phyloP scores from a whole-genome alignment of 768 basidiomycete genomes.

The Pisolithus tinctorius region DNA sequence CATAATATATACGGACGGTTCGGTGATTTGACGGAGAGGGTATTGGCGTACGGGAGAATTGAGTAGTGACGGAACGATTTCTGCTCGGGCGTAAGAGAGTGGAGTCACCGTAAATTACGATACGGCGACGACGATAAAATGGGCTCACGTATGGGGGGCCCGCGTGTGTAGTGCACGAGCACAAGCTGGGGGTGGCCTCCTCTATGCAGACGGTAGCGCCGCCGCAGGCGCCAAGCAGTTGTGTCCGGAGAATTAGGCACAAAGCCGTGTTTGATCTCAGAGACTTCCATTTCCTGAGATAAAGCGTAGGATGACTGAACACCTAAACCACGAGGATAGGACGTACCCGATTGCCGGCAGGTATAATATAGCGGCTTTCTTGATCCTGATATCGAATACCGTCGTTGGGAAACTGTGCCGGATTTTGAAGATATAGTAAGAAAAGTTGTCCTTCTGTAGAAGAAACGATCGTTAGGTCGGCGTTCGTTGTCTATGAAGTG shows the following conservation, averaged over 20 bases:
- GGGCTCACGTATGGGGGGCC: conserved; percentile 53
- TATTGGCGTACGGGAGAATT: conserved; percentile 63
- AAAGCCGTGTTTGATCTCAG: conserved; percentile 71
- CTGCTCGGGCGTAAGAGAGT: conserved; percentile 30
- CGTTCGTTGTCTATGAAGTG: background rate
- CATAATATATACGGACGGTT: conserved; percentile 61
- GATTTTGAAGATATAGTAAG: conserved; percentile 59
- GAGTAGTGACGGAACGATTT: conserved; percentile 49
- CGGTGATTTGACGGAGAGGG: conserved; percentile 60
- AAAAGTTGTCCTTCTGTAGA: conserved; percentile 55
- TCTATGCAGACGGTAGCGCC: conserved; percentile 66
- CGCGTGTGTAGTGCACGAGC: conserved; percentile 71
- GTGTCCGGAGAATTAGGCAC: conserved; percentile 58
- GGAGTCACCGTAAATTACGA: background rate
- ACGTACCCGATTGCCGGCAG: conserved; percentile 52
- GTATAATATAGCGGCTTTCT: conserved; percentile 50
- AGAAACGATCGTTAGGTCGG: background rate
- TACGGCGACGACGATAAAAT: background rate
- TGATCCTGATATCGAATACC: conserved; percentile 73
- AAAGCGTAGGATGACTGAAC: background rate
- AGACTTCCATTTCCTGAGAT: conserved; percentile 67
- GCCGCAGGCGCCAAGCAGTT: conserved; percentile 59
- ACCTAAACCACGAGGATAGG: background rate
- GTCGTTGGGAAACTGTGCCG: conserved; percentile 61
- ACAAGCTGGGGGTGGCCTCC: conserved; percentile 70